Evolutionary conservation across 371 early-diverging fungal species (phyloP).

Genomic region (Umbelopsis sp.): DNA sequence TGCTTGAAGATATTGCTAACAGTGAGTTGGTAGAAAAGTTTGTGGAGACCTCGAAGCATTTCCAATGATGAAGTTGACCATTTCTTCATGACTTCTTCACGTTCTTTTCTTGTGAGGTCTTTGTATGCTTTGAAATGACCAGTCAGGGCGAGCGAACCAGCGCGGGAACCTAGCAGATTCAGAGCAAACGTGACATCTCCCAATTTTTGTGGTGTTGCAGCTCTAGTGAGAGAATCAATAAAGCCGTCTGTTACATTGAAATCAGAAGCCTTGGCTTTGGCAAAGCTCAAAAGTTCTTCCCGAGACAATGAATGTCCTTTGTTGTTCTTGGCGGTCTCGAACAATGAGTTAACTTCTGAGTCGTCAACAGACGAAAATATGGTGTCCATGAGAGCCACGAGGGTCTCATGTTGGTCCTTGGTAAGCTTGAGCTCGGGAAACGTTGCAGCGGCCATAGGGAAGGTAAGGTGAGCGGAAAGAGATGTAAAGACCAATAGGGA

Average conservation of each 20-base stretch:
- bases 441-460: slow-evolving; percentile 17
- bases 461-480: slow-evolving; percentile 5
- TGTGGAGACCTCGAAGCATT: slow-evolving; percentile 48
- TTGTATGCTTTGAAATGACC: slow-evolving; percentile 55
- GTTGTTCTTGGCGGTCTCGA: slow-evolving; percentile 20
- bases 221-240: slow-evolving; percentile 24
- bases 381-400: slow-evolving; percentile 52
- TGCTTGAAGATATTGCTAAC: slow-evolving; percentile 31
- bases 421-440: slow-evolving; percentile 29
- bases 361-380: slow-evolving; percentile 42
- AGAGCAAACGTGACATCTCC: slow-evolving; percentile 34
- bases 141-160: slow-evolving; percentile 62
- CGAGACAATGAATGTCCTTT: neutral
- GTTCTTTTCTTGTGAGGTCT: slow-evolving; percentile 47
- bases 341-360: slow-evolving; percentile 37
- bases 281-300: neutral
- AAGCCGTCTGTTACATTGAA: slow-evolving; percentile 14
- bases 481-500: neutral
- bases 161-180: slow-evolving; percentile 37
- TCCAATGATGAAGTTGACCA: slow-evolving; percentile 56
- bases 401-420: slow-evolving; percentile 42
- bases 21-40: slow-evolving; percentile 33
- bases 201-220: slow-evolving; percentile 42
- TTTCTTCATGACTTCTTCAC: slow-evolving; percentile 45
- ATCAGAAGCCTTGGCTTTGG: slow-evolving; percentile 9